Evolutionary conservation across 129 eudicot genomes (phyloP), one percentile per base, ranked within the genome.

Genomic region (Arctium lappa): DNA sequence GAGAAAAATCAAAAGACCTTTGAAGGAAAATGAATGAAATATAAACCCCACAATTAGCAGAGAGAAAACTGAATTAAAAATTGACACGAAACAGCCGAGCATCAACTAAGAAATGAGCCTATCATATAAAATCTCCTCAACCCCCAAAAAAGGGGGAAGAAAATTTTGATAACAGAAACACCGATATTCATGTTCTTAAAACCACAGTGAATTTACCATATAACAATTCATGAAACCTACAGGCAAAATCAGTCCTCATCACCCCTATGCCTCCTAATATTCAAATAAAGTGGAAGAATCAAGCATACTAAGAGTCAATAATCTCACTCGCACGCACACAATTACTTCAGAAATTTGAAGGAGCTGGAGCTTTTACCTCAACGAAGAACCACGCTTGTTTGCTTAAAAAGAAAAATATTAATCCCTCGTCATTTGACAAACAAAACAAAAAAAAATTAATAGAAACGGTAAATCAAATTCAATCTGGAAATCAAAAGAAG

Each of bases 51-150:
- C 13, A 39, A 77, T 76, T 77, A 42, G 13, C 50, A 36, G 31
- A 6, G 30, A 72, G n/a, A 72, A 36, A 62, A 62, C 3, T 16
- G 8, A 30, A 75, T 22, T 31, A 75, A 44, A 29, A 27, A 9
- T 74, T 10, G 22, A 27, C 62, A 42, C 8, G 34, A 73, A 40
- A n/a, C 42, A 73, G 3, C 36, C n/a, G 33, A 38, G 53, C 30
- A 73, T 73, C 76, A 73, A 73, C 33, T 73, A 80, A 56, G 70
- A 68, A 82, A 82, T 42, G 38, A 76, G 34, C 75, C 85, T 82
- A 82, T 75, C 86, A 83, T 76, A 38, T 34, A 82, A 69, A 75
- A 48, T 38, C 80, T 75, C 79, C 74, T 81, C 68, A 81, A 71
- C 36, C 46, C 53, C 12, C 78, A 73, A 73, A 60, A 60, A 60